Percentiles rank a stretch among this genome's conserved stretches.
Evolutionary conservation across 2,329 filamentous ascomycete species (phyloP).

Genomic region (Septoria petroselini): DNA sequence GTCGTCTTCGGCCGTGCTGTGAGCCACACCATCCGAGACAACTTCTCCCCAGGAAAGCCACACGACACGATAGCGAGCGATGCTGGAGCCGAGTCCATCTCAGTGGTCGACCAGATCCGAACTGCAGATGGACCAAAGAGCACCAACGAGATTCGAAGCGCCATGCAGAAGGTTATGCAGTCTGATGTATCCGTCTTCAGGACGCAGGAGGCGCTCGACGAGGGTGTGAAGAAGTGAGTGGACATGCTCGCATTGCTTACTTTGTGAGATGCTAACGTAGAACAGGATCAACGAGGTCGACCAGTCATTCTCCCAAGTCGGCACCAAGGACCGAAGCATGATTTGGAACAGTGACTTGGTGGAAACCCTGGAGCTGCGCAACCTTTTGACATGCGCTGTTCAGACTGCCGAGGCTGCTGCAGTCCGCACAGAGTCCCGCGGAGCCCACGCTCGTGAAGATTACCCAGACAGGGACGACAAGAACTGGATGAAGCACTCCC

Average conservation of each 20-base stretch:
- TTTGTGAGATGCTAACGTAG: constrained; percentile 22
- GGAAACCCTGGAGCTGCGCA: constrained; percentile 92
- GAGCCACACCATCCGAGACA: constrained; percentile 94
- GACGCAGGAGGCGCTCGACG: constrained; percentile 87
- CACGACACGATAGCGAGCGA: constrained; percentile 79
- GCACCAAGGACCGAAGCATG: constrained; percentile 98
- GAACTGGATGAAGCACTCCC: constrained; percentile 99
- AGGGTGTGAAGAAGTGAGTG: constrained; percentile 71
- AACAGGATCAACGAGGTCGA: constrained; percentile 74
- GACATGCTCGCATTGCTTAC: neutral
- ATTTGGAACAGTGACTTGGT: constrained; percentile 99
- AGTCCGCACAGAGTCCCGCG: constrained; percentile 94
- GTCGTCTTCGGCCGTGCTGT: constrained; percentile 98
- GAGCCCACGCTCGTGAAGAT: constrained; percentile 95
- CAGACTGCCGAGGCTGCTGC: constrained; percentile 91
- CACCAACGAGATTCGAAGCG: constrained; percentile 81
- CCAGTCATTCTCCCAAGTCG: constrained; percentile 72
- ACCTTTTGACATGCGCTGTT: constrained; percentile 90
- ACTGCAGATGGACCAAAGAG: constrained; percentile 79
- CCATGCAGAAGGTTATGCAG: constrained; percentile 99
- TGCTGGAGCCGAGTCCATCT: constrained; percentile 82
- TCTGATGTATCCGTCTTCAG: constrained; percentile 95
- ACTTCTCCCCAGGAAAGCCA: constrained; percentile 77
- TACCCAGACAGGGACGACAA: constrained; percentile 91
- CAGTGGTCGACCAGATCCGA: constrained; percentile 79